Evolutionary conservation across 192 early-diverging fungal genomes (phyloP).

Genomic region (Backusella morwellensis): DNA sequence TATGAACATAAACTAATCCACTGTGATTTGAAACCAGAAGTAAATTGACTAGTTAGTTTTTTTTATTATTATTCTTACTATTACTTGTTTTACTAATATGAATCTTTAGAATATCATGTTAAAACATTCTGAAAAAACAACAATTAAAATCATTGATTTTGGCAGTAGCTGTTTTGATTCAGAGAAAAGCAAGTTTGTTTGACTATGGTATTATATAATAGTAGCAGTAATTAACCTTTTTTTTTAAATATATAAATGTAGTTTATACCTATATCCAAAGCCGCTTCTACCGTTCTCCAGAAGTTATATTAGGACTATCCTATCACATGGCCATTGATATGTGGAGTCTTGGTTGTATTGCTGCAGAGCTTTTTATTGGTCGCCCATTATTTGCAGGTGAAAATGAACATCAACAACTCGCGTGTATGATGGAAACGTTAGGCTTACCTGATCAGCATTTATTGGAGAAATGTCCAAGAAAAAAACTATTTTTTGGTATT

Average conservation of each 20-base stretch:
- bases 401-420: constrained; percentile 95
- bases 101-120: constrained; percentile 74
- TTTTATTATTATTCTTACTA: background rate
- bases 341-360: constrained; percentile 97
- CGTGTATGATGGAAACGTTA: constrained; percentile 94
- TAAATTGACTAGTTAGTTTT: constrained; percentile 28
- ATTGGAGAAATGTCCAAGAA: constrained; percentile 74
- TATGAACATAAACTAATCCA: constrained; percentile 80
- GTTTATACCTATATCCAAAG: constrained; percentile 99
- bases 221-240: background rate
- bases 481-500: constrained; percentile 88
- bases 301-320: constrained; percentile 82
- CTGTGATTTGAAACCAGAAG: constrained; percentile 97
- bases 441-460: constrained; percentile 80
- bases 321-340: constrained; percentile 96
- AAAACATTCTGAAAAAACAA: constrained; percentile 62
- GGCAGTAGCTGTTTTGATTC: constrained; percentile 90
- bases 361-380: constrained; percentile 87
- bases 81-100: background rate
- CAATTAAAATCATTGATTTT: constrained; percentile 98
- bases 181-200: constrained; percentile 56
- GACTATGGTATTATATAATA: background rate
- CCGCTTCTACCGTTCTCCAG: constrained; percentile 97
- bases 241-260: background rate
- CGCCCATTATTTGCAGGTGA: constrained; percentile 98